Evolutionary conservation across 306 rosid genomes (phyloP).

Genomic region (Hippophae rhamnoides): DNA sequence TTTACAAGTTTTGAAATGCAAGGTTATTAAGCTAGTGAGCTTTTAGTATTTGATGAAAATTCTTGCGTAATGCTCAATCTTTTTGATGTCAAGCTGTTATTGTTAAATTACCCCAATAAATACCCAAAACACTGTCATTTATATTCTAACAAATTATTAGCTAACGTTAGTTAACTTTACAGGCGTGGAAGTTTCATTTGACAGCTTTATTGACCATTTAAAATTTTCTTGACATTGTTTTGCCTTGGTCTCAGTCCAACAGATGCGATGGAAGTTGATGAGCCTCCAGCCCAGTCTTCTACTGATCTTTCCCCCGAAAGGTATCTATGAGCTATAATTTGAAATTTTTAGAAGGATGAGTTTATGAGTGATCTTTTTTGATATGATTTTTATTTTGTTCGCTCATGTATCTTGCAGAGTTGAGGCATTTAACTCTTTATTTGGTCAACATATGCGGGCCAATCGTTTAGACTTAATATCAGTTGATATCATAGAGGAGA

Average conservation of each 20-base stretch:
- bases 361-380: neutral
- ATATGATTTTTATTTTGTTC: conserved; percentile 2
- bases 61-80: neutral
- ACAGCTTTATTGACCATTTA: too few species aligned
- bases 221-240: conserved; percentile 16
- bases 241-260: conserved; percentile 28
- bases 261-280: conserved; percentile 70
- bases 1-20: neutral
- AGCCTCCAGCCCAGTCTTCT: conserved; percentile 43
- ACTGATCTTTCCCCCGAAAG: conserved; percentile 54
- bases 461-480: conserved; percentile 61
- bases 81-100: neutral
- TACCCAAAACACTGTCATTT: neutral
- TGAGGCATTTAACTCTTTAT: conserved; percentile 59
- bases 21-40: neutral
- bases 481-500: conserved; percentile 50
- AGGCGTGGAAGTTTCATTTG: neutral
- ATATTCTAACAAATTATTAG: too few species aligned
- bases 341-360: conserved; percentile 10
- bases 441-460: conserved; percentile 78
- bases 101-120: neutral
- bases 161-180: too few species aligned
- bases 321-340: conserved; percentile 23
- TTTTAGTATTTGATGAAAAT: neutral
- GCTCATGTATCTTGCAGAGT: conserved; percentile 35